Conservation (phyloP, 164 flowering plant species). For the Cinnamomum micranthum region DNA sequence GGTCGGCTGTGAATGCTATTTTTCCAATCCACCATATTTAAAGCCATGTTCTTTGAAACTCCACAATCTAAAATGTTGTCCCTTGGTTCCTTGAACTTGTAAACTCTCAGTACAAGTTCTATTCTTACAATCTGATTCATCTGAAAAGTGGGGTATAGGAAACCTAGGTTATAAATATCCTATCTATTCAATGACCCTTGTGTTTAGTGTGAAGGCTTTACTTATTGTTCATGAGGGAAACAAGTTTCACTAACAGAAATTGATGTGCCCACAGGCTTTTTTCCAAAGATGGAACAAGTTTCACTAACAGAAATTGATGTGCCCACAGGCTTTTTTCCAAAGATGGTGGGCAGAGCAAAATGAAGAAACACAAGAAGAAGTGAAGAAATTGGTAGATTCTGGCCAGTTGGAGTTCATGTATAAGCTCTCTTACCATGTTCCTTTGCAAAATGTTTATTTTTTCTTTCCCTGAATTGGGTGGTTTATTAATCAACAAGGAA, state of each 20-base stretch:
- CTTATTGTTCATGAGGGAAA: neutral
- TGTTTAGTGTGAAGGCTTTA: neutral
- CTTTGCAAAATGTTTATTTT: neutral
- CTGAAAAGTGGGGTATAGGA: neutral
- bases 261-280: too few species aligned
- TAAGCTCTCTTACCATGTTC: neutral
- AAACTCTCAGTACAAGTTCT: too few species aligned
- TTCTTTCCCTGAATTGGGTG: neutral
- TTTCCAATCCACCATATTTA: too few species aligned
- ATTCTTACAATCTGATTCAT: too few species aligned
- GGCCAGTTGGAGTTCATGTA: slow-evolving; percentile 90
- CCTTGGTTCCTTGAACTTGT: too few species aligned
- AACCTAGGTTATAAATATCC: neutral
- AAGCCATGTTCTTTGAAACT: too few species aligned
- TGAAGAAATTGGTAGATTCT: slow-evolving; percentile 59
- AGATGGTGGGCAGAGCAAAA: slow-evolving; percentile 84
- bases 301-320: too few species aligned
- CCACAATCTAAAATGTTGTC: too few species aligned
- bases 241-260: neutral
- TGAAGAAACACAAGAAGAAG: slow-evolving; percentile 43
- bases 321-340: slow-evolving; percentile 71
- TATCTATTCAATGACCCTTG: neutral
- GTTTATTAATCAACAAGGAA: neutral
- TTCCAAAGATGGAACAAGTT: too few species aligned
- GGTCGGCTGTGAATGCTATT: too few species aligned